Percentiles rank a stretch among this genome's conserved stretches.
phyloP scores from a whole-genome alignment of 371 early-diverging fungal species.

The Dipsacomyces acuminosporus region DNA sequence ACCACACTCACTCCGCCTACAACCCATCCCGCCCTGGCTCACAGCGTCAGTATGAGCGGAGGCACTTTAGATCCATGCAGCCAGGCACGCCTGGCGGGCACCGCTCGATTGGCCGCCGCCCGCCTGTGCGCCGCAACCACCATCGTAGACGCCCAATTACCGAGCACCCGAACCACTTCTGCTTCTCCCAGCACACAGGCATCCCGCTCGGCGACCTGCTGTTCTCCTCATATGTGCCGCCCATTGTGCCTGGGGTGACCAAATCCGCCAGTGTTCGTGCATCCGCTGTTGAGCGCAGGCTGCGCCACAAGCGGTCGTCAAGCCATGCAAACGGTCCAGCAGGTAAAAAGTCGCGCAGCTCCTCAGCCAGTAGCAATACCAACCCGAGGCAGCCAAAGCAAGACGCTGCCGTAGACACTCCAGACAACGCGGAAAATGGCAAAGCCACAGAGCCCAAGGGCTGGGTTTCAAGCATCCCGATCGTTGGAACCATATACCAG shows the following conservation, averaged over 20 bases:
- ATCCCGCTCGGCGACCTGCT: conserved; percentile 46
- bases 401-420: too few relatives aligned
- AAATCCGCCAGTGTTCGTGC: conserved; percentile 30
- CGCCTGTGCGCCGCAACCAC: conserved; percentile 22
- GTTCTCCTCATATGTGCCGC: conserved; percentile 48
- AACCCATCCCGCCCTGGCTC: conserved; percentile 21
- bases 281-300: conserved; percentile 31
- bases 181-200: conserved; percentile 47
- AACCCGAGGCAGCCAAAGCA: conserved; percentile 6
- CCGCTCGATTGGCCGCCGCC: conserved; percentile 8
- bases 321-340: background rate
- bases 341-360: too few relatives aligned
- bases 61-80: conserved; percentile 11
- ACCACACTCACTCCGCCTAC: conserved; percentile 20
- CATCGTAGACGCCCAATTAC: conserved; percentile 23
- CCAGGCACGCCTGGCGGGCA: conserved; percentile 20
- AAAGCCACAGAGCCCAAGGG: conserved; percentile 4
- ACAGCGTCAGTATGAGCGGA: conserved; percentile 25
- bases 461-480: conserved; percentile 30
- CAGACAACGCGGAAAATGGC: too few relatives aligned
- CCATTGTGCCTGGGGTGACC: conserved; percentile 33
- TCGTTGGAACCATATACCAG: conserved; percentile 23
- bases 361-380: too few relatives aligned
- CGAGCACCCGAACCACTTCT: conserved; percentile 47
- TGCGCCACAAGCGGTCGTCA: conserved; percentile 15